A percentile compares a stretch with the other conserved stretches of the same genome.
Evolutionary conservation across 2,329 filamentous ascomycete species (phyloP).

Genomic region (Nothopassalora personata): DNA sequence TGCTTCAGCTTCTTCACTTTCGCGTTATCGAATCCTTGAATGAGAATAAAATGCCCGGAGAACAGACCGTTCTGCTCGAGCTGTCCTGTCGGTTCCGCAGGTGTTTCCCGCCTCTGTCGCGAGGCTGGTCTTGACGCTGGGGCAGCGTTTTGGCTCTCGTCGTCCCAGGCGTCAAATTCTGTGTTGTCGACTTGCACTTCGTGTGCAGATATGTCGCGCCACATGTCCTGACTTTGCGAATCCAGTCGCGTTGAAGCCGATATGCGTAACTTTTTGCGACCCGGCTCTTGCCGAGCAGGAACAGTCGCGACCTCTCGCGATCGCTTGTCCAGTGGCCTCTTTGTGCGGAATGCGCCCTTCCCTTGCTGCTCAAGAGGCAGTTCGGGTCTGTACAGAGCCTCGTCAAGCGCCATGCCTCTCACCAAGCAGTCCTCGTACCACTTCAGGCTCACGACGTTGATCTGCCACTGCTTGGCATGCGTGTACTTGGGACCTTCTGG

Average conservation of each 20-base stretch:
- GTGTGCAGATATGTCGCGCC: slow-evolving; percentile 71
- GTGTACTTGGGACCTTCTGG: slow-evolving; percentile 85
- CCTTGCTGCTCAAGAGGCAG: slow-evolving; percentile 68
- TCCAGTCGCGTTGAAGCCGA: slow-evolving; percentile 79
- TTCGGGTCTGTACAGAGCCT: slow-evolving; percentile 73
- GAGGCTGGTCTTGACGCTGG: neutral
- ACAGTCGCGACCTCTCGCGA: slow-evolving; percentile 40
- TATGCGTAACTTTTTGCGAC: slow-evolving; percentile 76
- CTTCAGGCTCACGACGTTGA: slow-evolving; percentile 71
- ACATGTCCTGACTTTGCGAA: slow-evolving; percentile 76
- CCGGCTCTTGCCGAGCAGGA: slow-evolving; percentile 28
- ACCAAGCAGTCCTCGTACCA: slow-evolving; percentile 82
- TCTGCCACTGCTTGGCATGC: slow-evolving; percentile 76
- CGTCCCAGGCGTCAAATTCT: slow-evolving; percentile 24
- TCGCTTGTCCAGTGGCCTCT: slow-evolving; percentile 54
- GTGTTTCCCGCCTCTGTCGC: neutral
- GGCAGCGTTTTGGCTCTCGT: slow-evolving; percentile 13
- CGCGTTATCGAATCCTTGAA: slow-evolving; percentile 25
- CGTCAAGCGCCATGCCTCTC: slow-evolving; percentile 86
- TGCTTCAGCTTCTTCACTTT: slow-evolving; percentile 18
- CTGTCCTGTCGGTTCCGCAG: neutral
- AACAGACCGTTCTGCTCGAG: slow-evolving; percentile 25
- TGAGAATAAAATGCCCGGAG: slow-evolving; percentile 25
- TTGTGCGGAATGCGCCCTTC: slow-evolving; percentile 57
- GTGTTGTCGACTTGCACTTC: slow-evolving; percentile 23